These are phyloP conservation scores for Pichia paraexigua DNA, from an alignment of 805 yeast genomes.

Conservation along the genomic window DNA sequence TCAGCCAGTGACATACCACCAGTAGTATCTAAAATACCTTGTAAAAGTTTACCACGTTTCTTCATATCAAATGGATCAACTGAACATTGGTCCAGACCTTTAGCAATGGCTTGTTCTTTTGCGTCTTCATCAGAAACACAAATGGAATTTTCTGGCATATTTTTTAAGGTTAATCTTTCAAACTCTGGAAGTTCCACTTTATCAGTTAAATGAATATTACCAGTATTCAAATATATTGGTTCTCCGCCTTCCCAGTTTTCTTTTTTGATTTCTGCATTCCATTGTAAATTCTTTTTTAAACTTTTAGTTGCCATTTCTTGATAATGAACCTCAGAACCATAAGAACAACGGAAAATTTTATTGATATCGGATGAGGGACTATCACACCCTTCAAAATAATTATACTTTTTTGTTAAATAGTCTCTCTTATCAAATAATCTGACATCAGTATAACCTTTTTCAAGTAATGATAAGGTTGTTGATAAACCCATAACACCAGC, in stretches of 20 bases:
- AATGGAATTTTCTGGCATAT: conserved; percentile 9
- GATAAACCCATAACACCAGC: conserved; percentile 47
- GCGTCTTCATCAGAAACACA: conserved; percentile 16
- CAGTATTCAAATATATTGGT: conserved; percentile 15
- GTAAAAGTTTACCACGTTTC: conserved; percentile 10
- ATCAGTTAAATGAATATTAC: conserved; percentile 12
- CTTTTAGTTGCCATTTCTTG: conserved; percentile 14
- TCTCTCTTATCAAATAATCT: conserved; percentile 15
- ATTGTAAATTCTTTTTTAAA: conserved; percentile 12
- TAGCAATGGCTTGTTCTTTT: conserved; percentile 12
- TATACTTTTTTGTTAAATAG: conserved; percentile 11
- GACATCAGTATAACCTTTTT: conserved; percentile 15
- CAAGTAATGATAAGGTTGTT: conserved; percentile 24
- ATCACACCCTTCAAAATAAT: conserved; percentile 16
- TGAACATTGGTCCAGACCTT: conserved; percentile 11
- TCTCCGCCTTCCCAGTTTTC: conserved; percentile 14
- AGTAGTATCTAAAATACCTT: conserved; percentile 24
- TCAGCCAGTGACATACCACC: conserved; percentile 28
- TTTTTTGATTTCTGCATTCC: conserved; percentile 14
- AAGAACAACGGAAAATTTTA: conserved; percentile 16
- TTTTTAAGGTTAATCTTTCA: conserved; percentile 12
- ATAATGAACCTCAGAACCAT: conserved; percentile 15
- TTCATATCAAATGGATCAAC: conserved; percentile 13
- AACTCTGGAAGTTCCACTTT: conserved; percentile 4
- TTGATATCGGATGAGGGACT: conserved; percentile 20